Evolutionary conservation across 495 filamentous ascomycete genomes (phyloP), one percentile per base, ranked within the genome.

Genomic region (Aspergillus nidulans): DNA sequence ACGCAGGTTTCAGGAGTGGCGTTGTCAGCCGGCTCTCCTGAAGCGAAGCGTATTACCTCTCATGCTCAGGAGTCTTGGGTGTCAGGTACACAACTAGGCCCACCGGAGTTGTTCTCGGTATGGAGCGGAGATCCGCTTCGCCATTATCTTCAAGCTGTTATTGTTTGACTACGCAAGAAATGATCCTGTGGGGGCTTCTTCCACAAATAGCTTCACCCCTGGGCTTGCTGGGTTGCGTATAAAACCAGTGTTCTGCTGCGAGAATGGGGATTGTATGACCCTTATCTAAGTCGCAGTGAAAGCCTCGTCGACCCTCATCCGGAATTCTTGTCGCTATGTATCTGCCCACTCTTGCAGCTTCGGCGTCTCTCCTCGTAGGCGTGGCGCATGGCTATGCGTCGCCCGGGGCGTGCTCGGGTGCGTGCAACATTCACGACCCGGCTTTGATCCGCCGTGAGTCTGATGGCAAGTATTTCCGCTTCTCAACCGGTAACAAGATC

Each of bases 401-500:
- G 49, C 85, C 84, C 0, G 74, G 79, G 0, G 53, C 77, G 1
- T 88, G 85, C 64, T 76, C 72, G 4, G 85, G 85, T 7, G 69
- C 67, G 10, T 90, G 86, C 68, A 77, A 69, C 38, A 69, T 81
- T 12, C 85, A 89, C 52, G 87, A 90, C 55, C 86, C 86, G 5
- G 64, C 78, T 21, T 66, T 90, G 49, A 83, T 90, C 57, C 78
- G 75, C 7, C 79, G 86, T 53, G 66, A 69, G 18, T 77, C 75
- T 0, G 87, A 90, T 61, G 81, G 82, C 5, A 81, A 62, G 0
- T 91, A 91, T 67, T 92, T 86, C 63, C 83, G 85, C 21, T 91
- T 91, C 70, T 83, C 81, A 4, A 91, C 88, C 0, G 81, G 81
- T 19, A 81, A 83, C 21, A 73, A 77, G 43, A 86, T 91, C 52